A percentile compares a stretch with the other conserved stretches of the same genome.
These are phyloP conservation scores for Cyclotella baltica DNA, from an alignment of 108 stramenopile species.

Conservation along the genomic window DNA sequence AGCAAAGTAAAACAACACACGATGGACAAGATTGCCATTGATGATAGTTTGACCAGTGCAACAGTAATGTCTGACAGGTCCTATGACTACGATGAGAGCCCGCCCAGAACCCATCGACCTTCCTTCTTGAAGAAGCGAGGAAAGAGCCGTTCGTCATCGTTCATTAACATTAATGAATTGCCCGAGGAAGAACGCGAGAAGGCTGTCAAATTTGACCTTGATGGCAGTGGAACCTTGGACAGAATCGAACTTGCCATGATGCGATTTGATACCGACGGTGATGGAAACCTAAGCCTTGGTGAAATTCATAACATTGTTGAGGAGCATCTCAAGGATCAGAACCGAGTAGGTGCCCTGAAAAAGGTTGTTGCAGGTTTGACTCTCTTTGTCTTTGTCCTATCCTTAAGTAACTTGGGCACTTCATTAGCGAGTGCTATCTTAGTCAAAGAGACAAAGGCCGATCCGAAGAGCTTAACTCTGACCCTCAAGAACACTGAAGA, in stretches of 20 bases:
- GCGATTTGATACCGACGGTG: not conserved
- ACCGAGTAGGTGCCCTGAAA: not conserved
- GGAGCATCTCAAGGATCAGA: slow-evolving; percentile 10
- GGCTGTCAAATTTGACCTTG: slow-evolving; percentile 19
- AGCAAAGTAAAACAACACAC: not conserved
- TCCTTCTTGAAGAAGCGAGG: not conserved
- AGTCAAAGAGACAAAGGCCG: slow-evolving; percentile 11
- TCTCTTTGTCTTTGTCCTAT: slow-evolving; percentile 1
- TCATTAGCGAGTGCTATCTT: slow-evolving; percentile 5
- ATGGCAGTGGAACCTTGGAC: slow-evolving; percentile 19
- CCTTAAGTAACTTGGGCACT: slow-evolving; percentile 14
- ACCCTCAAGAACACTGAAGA: not conserved
- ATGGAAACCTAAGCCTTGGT: slow-evolving; percentile 16
- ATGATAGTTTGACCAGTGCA: slow-evolving; percentile 4
- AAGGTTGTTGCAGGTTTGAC: not conserved
- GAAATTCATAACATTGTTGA: slow-evolving; percentile 16
- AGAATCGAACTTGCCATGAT: slow-evolving; percentile 23
- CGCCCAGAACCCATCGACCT: not conserved
- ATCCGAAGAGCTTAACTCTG: not conserved
- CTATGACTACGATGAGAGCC: not conserved
- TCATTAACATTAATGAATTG: not conserved
- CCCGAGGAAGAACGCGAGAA: not conserved
- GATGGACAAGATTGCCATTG: not conserved
- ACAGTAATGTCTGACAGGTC: not conserved
- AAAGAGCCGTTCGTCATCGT: not conserved